Evolutionary conservation across 2,329 filamentous ascomycete species (phyloP).

Genomic region (Pyrenophora tritici-repentis): DNA sequence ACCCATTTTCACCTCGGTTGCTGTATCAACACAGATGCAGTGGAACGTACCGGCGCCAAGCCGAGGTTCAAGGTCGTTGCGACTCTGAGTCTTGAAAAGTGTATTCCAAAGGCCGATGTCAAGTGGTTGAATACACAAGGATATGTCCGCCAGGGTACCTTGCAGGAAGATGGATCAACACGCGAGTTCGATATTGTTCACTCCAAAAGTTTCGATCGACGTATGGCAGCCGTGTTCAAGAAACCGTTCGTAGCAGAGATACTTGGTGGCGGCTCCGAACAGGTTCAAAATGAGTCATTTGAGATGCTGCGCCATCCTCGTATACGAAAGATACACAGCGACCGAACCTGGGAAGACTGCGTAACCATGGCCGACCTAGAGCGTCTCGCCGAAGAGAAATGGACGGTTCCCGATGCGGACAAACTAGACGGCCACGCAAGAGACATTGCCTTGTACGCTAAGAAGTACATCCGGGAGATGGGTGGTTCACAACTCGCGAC

Average conservation of each 20-base stretch:
- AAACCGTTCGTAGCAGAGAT: slow-evolving; percentile 79
- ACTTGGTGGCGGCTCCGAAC: slow-evolving; percentile 79
- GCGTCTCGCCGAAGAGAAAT: slow-evolving; percentile 63
- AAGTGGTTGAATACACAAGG: slow-evolving; percentile 51
- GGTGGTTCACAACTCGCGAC: slow-evolving; percentile 21
- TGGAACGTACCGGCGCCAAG: slow-evolving; percentile 55
- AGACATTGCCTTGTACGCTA: slow-evolving; percentile 35
- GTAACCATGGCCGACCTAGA: slow-evolving; percentile 74
- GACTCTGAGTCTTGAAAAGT: slow-evolving; percentile 51
- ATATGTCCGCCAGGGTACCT: slow-evolving; percentile 42
- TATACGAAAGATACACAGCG: slow-evolving; percentile 76
- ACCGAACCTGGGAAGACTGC: slow-evolving; percentile 71
- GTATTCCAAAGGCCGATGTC: slow-evolving; percentile 53
- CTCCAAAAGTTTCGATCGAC: slow-evolving; percentile 21
- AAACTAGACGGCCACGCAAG: slow-evolving; percentile 36
- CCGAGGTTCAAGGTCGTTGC: slow-evolving; percentile 72
- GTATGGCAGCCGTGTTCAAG: slow-evolving; percentile 63
- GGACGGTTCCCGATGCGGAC: slow-evolving; percentile 31
- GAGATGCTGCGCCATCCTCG: slow-evolving; percentile 78
- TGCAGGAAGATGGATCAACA: slow-evolving; percentile 25
- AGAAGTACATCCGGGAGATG: slow-evolving; percentile 26
- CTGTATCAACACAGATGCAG: slow-evolving; percentile 68
- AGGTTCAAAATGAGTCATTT: slow-evolving; percentile 68
- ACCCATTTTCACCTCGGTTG: slow-evolving; percentile 83
- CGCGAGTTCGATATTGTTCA: slow-evolving; percentile 31